phyloP scores from a whole-genome alignment of 148 eudicot species.

The Fagopyrum tataricum region DNA sequence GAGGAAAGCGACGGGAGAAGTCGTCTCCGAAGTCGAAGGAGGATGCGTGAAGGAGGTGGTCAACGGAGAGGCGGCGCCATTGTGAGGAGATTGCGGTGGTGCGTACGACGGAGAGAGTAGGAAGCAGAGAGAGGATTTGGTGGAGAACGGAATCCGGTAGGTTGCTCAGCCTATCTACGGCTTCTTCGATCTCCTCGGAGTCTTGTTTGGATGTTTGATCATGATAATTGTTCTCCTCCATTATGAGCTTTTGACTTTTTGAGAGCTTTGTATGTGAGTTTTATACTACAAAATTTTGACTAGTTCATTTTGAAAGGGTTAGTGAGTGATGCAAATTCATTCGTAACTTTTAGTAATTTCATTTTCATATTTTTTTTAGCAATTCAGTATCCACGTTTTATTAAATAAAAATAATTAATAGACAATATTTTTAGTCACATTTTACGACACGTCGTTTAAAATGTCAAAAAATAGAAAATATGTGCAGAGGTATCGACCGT shows the following conservation, averaged over 20 bases:
- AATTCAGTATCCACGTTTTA: too few relatives aligned
- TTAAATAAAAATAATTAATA: too few relatives aligned
- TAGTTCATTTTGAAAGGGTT: too few relatives aligned
- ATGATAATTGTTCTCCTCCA: not conserved
- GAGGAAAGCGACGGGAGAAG: constrained; percentile 1
- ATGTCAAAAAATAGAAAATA: too few relatives aligned
- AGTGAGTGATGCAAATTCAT: too few relatives aligned
- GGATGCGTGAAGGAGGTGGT: constrained; percentile 19
- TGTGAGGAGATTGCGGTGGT: constrained; percentile 18
- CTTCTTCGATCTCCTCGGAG: not conserved
- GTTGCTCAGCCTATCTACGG: constrained; percentile 14
- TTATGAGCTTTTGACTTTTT: not conserved
- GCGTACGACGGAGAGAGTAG: constrained; percentile 18
- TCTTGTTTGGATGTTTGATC: not conserved
- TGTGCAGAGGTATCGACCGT: too few relatives aligned
- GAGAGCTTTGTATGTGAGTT: not conserved
- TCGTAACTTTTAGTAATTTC: too few relatives aligned
- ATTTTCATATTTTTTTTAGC: too few relatives aligned
- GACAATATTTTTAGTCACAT: too few relatives aligned
- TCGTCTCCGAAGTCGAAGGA: constrained; percentile 21
- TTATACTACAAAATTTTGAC: not conserved
- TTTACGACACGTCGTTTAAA: too few relatives aligned
- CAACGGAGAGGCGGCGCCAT: constrained; percentile 18
- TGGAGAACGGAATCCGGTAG: constrained; percentile 25
- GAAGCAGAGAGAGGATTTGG: constrained; percentile 19